phyloP scores from a whole-genome alignment of 2,329 filamentous ascomycete species.

The Venturia nashicola region DNA sequence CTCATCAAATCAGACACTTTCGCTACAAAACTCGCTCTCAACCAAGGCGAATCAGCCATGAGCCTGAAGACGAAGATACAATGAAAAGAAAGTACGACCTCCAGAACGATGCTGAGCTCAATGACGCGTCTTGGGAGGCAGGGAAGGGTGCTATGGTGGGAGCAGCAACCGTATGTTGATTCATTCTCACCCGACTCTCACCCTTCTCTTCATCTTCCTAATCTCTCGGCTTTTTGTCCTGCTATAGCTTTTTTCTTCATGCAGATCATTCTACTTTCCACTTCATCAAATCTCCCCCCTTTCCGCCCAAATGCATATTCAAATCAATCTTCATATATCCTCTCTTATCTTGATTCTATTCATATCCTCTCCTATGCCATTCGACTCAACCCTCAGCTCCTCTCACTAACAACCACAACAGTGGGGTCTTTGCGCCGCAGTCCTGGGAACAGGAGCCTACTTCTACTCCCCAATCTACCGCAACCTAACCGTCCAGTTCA shows the following conservation, averaged over 20 bases:
- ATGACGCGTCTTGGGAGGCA: slow-evolving; percentile 60
- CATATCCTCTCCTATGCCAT: not conserved
- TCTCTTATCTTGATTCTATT: not conserved
- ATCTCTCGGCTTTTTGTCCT: not conserved
- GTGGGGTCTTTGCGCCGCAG: slow-evolving; percentile 57
- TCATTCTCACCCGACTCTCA: not conserved
- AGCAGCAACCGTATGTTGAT: slow-evolving; percentile 45
- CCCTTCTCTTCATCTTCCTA: not conserved
- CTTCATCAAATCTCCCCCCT: not conserved
- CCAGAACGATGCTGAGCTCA: slow-evolving; percentile 50
- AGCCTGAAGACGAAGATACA: slow-evolving; percentile 36
- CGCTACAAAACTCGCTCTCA: slow-evolving; percentile 6
- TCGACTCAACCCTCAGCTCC: not conserved
- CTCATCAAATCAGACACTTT: not conserved
- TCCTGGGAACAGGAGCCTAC: slow-evolving; percentile 51
- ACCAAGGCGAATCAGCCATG: slow-evolving; percentile 19
- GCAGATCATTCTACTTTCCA: too few species aligned
- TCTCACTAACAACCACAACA: slow-evolving; percentile 15
- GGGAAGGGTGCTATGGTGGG: slow-evolving; percentile 53
- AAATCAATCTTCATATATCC: too few species aligned
- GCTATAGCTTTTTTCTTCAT: not conserved
- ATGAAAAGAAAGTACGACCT: slow-evolving; percentile 20
- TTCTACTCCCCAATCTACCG: slow-evolving; percentile 59
- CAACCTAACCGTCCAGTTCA: slow-evolving; percentile 61
- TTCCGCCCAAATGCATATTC: too few species aligned